Conservation (phyloP, 2,329 filamentous ascomycete genomes). For the Fusarium chaquense region DNA sequence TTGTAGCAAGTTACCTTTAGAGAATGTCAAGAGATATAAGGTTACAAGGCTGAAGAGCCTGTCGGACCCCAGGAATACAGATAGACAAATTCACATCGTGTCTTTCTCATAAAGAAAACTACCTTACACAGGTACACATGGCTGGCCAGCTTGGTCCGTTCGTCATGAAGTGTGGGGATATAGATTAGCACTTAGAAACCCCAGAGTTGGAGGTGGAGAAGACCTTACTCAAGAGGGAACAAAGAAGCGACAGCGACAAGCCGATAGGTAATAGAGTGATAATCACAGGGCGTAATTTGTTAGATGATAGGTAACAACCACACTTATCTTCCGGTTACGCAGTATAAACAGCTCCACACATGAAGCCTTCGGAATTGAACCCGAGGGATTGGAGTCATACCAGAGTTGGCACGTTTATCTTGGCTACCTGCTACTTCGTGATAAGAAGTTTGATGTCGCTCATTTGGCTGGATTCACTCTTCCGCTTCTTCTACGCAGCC, state of each 20-base stretch:
- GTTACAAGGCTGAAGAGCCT: background rate
- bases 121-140: background rate
- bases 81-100: background rate
- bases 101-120: background rate
- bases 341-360: slow-evolving; percentile 24
- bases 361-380: slow-evolving; percentile 22
- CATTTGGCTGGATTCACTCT: background rate
- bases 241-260: slow-evolving; percentile 20
- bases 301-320: background rate
- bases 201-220: slow-evolving; percentile 27
- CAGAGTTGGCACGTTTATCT: slow-evolving; percentile 9
- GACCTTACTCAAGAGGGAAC: slow-evolving; percentile 18
- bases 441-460: slow-evolving; percentile 36
- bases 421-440: slow-evolving; percentile 19
- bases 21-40: background rate
- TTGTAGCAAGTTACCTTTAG: background rate
- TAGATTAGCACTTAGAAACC: background rate
- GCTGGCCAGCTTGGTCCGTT: background rate
- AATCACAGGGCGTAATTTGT: slow-evolving; percentile 12
- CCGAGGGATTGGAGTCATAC: slow-evolving; percentile 25
- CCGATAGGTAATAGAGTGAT: slow-evolving; percentile 20
- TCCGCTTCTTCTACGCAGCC: background rate
- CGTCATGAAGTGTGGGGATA: background rate
- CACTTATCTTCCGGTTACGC: slow-evolving; percentile 15
- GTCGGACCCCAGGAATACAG: too few relatives aligned